These are phyloP conservation scores for Furcasterigmium sp. DNA, from an alignment of 2,329 filamentous ascomycete species.

Conservation along the genomic window DNA sequence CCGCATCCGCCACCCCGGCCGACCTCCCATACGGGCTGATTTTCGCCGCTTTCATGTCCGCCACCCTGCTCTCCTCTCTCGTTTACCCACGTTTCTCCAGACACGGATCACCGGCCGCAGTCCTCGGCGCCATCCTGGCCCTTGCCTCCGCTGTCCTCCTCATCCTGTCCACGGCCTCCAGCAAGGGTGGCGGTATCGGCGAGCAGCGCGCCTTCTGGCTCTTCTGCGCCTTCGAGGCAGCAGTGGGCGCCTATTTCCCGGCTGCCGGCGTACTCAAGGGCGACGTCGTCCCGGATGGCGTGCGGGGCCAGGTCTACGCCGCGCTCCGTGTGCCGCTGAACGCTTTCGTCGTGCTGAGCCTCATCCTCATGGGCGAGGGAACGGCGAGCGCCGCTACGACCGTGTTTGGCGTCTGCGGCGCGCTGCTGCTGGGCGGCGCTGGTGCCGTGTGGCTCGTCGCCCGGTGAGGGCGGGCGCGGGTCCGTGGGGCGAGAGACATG, in stretches of 20 bases:
- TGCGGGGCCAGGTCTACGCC: conserved; percentile 47
- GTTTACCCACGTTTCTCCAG: conserved; percentile 28
- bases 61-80: conserved; percentile 54
- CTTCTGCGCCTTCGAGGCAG: conserved; percentile 51
- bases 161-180: conserved; percentile 20
- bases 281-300: conserved; percentile 43
- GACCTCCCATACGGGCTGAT: conserved; percentile 43
- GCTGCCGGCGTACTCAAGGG: conserved; percentile 48
- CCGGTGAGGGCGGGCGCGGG: conserved; percentile 1
- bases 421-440: conserved; percentile 20
- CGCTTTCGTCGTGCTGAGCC: conserved; percentile 45
- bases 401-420: conserved; percentile 25
- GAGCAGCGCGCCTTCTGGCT: conserved; percentile 43
- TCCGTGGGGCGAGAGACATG: background rate
- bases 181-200: conserved; percentile 2
- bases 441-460: conserved; percentile 18
- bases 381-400: conserved; percentile 13
- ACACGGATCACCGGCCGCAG: conserved; percentile 5
- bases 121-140: conserved; percentile 32
- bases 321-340: conserved; percentile 53
- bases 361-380: conserved; percentile 29
- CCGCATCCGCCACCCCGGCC: conserved; percentile 18
- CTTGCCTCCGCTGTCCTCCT: conserved; percentile 29
- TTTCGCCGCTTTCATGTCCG: conserved; percentile 54
- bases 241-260: conserved; percentile 52